Percentiles rank a stretch among this genome's conserved stretches.
Evolutionary conservation across 495 filamentous ascomycete species (phyloP).

Genomic region (Penicillium desertorum): DNA sequence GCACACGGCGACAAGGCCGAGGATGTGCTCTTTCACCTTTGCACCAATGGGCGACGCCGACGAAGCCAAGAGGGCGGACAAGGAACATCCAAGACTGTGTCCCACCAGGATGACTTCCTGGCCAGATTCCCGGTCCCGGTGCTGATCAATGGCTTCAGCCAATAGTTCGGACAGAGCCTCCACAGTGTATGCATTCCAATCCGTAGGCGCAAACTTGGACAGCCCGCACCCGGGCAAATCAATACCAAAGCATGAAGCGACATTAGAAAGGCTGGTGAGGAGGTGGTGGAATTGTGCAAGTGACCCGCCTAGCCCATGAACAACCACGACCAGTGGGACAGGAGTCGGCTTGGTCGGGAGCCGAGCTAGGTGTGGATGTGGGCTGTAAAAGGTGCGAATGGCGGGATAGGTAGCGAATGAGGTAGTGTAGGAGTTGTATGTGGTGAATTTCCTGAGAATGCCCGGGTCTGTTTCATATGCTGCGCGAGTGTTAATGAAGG

Average conservation of each 20-base stretch:
- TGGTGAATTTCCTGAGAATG: conserved; percentile 73
- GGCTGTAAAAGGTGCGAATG: conserved; percentile 79
- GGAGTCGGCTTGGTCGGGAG: conserved; percentile 69
- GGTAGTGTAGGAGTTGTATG: conserved; percentile 68
- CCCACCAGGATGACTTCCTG: conserved; percentile 80
- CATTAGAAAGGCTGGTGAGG: conserved; percentile 76
- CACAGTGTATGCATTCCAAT: conserved; percentile 78
- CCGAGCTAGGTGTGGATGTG: conserved; percentile 75
- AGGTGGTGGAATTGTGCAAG: conserved; percentile 83
- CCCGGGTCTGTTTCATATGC: conserved; percentile 63
- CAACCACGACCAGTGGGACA: conserved; percentile 82
- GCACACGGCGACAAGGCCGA: conserved; percentile 78
- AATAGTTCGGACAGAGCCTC: conserved; percentile 75
- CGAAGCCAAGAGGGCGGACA: conserved; percentile 72
- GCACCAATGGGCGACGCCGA: conserved; percentile 49
- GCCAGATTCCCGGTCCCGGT: conserved; percentile 61
- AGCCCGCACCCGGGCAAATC: conserved; percentile 87
- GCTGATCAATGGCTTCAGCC: conserved; percentile 65
- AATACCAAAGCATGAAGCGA: conserved; percentile 84
- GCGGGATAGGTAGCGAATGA: conserved; percentile 67
- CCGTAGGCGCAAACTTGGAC: conserved; percentile 65
- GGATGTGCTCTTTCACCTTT: conserved; percentile 58
- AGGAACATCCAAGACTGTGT: conserved; percentile 84
- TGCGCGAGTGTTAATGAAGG: conserved; percentile 13
- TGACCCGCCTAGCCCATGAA: conserved; percentile 89